Percentiles rank a stretch among this genome's conserved stretches.
These are phyloP conservation scores for Candida insectalens DNA, from an alignment of 805 yeast genomes.

Conservation along the genomic window DNA sequence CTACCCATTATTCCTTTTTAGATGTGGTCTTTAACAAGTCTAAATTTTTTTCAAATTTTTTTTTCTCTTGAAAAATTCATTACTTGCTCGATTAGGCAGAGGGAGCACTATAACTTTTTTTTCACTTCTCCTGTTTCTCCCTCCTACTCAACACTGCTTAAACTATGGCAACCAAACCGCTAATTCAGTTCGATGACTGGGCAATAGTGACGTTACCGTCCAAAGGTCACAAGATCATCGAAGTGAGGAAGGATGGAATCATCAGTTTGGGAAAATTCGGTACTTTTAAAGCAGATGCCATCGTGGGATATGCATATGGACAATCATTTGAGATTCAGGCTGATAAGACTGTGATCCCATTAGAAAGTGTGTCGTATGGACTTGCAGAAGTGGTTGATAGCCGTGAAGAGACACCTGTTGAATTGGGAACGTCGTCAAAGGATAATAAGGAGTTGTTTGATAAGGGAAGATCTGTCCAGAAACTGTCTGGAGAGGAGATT, in stretches of 20 bases:
- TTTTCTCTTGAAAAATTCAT: not conserved
- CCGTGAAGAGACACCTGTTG: slow-evolving; percentile 18
- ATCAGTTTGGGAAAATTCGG: slow-evolving; percentile 90
- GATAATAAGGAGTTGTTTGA: slow-evolving; percentile 54
- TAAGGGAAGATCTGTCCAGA: slow-evolving; percentile 64
- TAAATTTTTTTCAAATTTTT: slow-evolving; percentile 2
- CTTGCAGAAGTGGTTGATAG: slow-evolving; percentile 8
- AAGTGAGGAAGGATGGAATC: slow-evolving; percentile 47
- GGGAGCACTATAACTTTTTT: too few relatives aligned
- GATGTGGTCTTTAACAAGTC: not conserved
- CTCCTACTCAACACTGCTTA: too few relatives aligned
- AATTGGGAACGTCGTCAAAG: slow-evolving; percentile 15
- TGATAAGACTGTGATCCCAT: slow-evolving; percentile 40
- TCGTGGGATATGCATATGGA: slow-evolving; percentile 79
- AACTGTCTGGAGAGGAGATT: slow-evolving; percentile 68
- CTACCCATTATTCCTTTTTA: slow-evolving; percentile 59
- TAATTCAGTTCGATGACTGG: slow-evolving; percentile 38
- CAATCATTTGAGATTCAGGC: slow-evolving; percentile 79
- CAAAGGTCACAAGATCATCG: slow-evolving; percentile 64
- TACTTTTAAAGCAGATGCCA: slow-evolving; percentile 59
- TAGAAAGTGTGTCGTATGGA: slow-evolving; percentile 29
- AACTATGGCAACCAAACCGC: slow-evolving; percentile 1
- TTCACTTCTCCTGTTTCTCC: too few relatives aligned
- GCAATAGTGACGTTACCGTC: slow-evolving; percentile 76
- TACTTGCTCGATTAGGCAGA: too few relatives aligned